phyloP scores from a whole-genome alignment of 2,329 filamentous ascomycete genomes.

The Zymoseptoria crescenta region DNA sequence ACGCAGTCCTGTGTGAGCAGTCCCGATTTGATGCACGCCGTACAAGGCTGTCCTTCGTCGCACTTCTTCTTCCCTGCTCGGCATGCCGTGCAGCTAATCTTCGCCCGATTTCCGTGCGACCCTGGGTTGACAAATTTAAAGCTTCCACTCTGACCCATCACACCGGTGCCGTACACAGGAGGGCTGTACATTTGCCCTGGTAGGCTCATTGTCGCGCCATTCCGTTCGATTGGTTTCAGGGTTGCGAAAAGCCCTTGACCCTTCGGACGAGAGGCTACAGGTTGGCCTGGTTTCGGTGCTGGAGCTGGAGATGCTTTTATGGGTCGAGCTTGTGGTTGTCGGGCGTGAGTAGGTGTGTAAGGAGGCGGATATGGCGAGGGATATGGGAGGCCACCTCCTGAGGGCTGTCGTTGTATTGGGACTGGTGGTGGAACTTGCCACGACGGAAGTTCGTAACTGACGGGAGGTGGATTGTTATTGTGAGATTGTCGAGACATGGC shows the following conservation, averaged over 20 bases:
- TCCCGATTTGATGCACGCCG: slow-evolving; percentile 6
- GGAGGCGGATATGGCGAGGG: slow-evolving; percentile 16
- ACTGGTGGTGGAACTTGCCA: slow-evolving; percentile 21
- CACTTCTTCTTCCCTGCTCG: slow-evolving; percentile 12
- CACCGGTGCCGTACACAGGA: not conserved
- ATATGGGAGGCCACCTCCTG: not conserved
- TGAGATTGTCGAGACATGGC: not conserved
- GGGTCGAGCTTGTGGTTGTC: slow-evolving; percentile 3
- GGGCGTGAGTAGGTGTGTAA: slow-evolving; percentile 11
- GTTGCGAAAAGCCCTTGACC: slow-evolving; percentile 20
- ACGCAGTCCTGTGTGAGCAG: slow-evolving; percentile 5
- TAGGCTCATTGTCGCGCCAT: not conserved
- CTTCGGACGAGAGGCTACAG: slow-evolving; percentile 1
- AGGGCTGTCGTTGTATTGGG: slow-evolving; percentile 1
- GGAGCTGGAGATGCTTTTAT: slow-evolving; percentile 1
- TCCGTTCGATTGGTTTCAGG: slow-evolving; percentile 13
- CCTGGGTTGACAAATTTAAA: not conserved
- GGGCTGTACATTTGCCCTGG: not conserved
- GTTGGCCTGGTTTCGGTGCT: slow-evolving; percentile 1
- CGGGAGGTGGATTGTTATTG: slow-evolving; percentile 7
- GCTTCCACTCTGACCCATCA: not conserved
- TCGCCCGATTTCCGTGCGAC: slow-evolving; percentile 4
- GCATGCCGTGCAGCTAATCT: slow-evolving; percentile 10
- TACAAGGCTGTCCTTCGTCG: slow-evolving; percentile 13
- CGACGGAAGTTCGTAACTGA: slow-evolving; percentile 21